Evolutionary conservation across 345 rosid species (phyloP).

Genomic region (Jatropha curcas): DNA sequence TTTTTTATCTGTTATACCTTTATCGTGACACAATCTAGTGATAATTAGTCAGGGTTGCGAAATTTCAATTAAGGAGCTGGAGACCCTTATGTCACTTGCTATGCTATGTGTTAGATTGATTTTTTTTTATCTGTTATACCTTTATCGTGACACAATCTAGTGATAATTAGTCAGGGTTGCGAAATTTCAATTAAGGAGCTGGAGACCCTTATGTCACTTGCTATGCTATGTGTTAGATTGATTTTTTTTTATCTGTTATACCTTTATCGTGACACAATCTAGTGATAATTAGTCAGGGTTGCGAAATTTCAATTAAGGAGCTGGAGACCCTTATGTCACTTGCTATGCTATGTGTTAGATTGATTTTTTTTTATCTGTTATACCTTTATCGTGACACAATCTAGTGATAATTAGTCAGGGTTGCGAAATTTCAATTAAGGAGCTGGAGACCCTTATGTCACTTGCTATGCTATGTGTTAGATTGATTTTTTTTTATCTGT

Average conservation of each 20-base stretch:
- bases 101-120: background rate
- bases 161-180: slow-evolving; percentile 72
- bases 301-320: slow-evolving; percentile 86
- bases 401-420: slow-evolving; percentile 62
- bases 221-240: background rate
- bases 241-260: background rate
- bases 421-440: slow-evolving; percentile 85
- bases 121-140: background rate
- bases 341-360: background rate
- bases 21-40: slow-evolving; percentile 21
- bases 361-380: background rate
- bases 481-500: background rate
- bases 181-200: slow-evolving; percentile 88
- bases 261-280: slow-evolving; percentile 18
- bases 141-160: slow-evolving; percentile 18
- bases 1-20: background rate
- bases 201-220: slow-evolving; percentile 62
- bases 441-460: slow-evolving; percentile 71
- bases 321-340: slow-evolving; percentile 72
- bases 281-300: slow-evolving; percentile 65
- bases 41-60: slow-evolving; percentile 79
- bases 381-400: slow-evolving; percentile 14
- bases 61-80: slow-evolving; percentile 88
- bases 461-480: slow-evolving; percentile 16
- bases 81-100: slow-evolving; percentile 54